A percentile compares a stretch with the other conserved stretches of the same genome.
phyloP scores from a whole-genome alignment of 1,284 basidiomycete genomes.

The Ceratobasidium papillatum region DNA sequence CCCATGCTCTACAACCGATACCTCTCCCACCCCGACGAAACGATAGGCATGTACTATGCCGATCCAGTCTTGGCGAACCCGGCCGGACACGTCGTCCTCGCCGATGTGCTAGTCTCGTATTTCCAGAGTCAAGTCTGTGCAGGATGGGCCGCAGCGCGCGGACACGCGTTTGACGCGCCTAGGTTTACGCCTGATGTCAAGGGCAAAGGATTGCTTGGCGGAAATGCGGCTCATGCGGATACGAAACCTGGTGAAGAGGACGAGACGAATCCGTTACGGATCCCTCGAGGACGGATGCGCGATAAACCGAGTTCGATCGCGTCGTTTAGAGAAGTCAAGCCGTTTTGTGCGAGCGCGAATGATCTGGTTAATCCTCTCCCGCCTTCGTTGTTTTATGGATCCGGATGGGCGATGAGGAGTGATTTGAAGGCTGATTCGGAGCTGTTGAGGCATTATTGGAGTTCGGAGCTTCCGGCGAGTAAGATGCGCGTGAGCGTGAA shows the following conservation, averaged over 20 bases:
- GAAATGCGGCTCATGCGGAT: constrained; percentile 47
- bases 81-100: constrained; percentile 81
- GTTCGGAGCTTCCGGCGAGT: constrained; percentile 78
- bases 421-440: constrained; percentile 57
- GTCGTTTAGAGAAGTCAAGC: constrained; percentile 85
- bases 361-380: constrained; percentile 95
- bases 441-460: constrained; percentile 84
- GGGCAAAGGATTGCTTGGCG: constrained; percentile 47
- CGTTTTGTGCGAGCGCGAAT: constrained; percentile 91
- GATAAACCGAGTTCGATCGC: constrained; percentile 80
- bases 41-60: constrained; percentile 72
- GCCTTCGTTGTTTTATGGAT: constrained; percentile 85
- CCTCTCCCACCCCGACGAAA: constrained; percentile 74
- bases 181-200: constrained; percentile 47
- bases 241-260: constrained; percentile 44
- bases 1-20: constrained; percentile 83
- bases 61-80: constrained; percentile 86
- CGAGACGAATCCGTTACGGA: constrained; percentile 50
- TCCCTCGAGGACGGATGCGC: constrained; percentile 51
- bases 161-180: constrained; percentile 69
- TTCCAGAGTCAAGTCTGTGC: constrained; percentile 87
- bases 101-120: constrained; percentile 87
- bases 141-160: constrained; percentile 80
- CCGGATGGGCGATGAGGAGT: constrained; percentile 82
- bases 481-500: constrained; percentile 78